Evolutionary conservation across 257 asterid genomes (phyloP).

Genomic region (Ophiorrhiza pumila): DNA sequence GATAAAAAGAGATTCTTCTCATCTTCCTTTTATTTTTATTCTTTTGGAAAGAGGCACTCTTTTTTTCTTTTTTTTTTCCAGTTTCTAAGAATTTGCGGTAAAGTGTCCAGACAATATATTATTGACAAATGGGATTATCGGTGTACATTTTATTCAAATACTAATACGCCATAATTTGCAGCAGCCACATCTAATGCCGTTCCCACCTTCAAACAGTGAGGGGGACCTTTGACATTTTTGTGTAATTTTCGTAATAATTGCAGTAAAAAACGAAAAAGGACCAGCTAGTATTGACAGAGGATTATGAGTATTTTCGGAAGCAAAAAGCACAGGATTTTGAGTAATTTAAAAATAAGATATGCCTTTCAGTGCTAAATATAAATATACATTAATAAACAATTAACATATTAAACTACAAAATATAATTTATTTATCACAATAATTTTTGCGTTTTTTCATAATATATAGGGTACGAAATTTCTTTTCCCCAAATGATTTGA

Average conservation of each 20-base stretch:
- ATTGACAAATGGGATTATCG: neutral
- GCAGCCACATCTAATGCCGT: neutral
- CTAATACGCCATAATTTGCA: neutral
- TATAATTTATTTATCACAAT: too few species aligned
- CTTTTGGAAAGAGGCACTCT: neutral
- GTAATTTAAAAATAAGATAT: too few species aligned
- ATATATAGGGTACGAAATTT: too few species aligned
- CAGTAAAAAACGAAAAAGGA: neutral
- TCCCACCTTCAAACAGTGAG: constrained; percentile 1
- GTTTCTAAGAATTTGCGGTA: neutral
- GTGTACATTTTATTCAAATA: neutral
- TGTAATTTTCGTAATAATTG: neutral
- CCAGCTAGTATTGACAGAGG: too few species aligned
- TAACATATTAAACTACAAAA: too few species aligned
- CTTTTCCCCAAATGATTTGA: too few species aligned
- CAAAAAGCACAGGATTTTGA: too few species aligned
- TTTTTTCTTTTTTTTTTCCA: too few species aligned
- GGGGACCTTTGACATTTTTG: constrained; percentile 1
- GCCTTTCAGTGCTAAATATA: too few species aligned
- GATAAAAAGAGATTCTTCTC: neutral
- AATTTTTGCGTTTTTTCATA: too few species aligned
- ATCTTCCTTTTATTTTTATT: neutral
- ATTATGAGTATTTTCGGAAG: too few species aligned
- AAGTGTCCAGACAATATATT: neutral
- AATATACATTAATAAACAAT: too few species aligned